phyloP scores from a whole-genome alignment of 1,284 basidiomycete species.

The Omphalotus olearius region DNA sequence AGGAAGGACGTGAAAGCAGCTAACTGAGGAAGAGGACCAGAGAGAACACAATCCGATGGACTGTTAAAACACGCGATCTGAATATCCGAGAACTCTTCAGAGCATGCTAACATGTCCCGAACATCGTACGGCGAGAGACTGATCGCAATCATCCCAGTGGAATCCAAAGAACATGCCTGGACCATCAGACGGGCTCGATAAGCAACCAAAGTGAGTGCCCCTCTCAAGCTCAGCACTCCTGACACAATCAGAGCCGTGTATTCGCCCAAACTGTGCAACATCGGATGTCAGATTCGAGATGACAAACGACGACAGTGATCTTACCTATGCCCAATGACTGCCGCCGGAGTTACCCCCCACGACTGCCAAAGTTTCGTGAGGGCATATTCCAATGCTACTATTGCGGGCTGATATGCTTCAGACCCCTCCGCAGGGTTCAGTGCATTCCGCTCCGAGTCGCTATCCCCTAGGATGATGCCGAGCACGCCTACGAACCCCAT shows the following conservation, averaged over 20 bases:
- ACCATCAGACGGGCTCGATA: conserved; percentile 52
- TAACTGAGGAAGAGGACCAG: conserved; percentile 46
- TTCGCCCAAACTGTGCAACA: conserved; percentile 54
- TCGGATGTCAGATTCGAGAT: conserved; percentile 5
- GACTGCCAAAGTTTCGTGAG: conserved; percentile 57
- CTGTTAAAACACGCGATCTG: conserved; percentile 63
- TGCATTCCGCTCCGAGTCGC: conserved; percentile 15
- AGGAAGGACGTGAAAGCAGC: conserved; percentile 37
- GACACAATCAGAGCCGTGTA: conserved; percentile 63
- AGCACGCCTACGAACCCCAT: conserved; percentile 49
- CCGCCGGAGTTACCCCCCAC: conserved; percentile 57
- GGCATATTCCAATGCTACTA: conserved; percentile 59
- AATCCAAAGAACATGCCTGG: conserved; percentile 35
- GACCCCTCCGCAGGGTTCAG: conserved; percentile 28
- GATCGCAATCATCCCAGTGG: conserved; percentile 60
- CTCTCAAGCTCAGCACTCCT: conserved; percentile 48
- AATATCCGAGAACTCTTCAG: conserved; percentile 31
- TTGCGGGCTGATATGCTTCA: conserved; percentile 47
- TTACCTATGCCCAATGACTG: conserved; percentile 66
- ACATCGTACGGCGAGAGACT: conserved; percentile 33
- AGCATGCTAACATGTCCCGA: conserved; percentile 30
- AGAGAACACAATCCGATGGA: conserved; percentile 49
- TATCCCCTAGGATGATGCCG: conserved; percentile 34
- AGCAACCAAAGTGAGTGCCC: conserved; percentile 56
- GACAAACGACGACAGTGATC: conserved; percentile 15